These are phyloP conservation scores for Verruconis gallopava DNA, from an alignment of 2,329 filamentous ascomycete genomes.

Conservation along the genomic window DNA sequence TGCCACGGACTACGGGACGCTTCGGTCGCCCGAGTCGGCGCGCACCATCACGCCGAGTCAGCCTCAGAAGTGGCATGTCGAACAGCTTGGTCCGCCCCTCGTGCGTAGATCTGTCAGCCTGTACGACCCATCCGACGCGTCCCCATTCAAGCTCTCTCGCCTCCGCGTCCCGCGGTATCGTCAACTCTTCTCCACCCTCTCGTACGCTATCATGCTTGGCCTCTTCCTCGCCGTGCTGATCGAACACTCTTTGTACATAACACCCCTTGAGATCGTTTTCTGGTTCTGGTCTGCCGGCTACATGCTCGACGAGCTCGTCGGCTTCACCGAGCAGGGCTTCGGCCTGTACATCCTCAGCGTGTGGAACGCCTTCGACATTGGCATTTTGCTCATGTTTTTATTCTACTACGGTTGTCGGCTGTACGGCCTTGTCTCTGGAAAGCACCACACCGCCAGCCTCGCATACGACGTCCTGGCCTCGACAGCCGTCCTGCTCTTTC, in stretches of 20 bases:
- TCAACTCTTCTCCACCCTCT: slow-evolving; percentile 78
- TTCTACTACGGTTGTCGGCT: slow-evolving; percentile 82
- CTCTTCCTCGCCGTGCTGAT: slow-evolving; percentile 74
- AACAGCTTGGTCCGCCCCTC: slow-evolving; percentile 20
- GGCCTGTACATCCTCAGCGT: slow-evolving; percentile 95
- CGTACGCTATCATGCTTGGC: slow-evolving; percentile 70
- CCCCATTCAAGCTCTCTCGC: slow-evolving; percentile 79
- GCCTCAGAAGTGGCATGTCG: slow-evolving; percentile 3
- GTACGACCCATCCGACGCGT: slow-evolving; percentile 84
- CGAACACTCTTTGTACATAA: slow-evolving; percentile 66
- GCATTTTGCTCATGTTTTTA: slow-evolving; percentile 73
- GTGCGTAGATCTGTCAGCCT: slow-evolving; percentile 65
- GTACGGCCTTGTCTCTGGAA: slow-evolving; percentile 65
- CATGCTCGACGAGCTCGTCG: slow-evolving; percentile 91
- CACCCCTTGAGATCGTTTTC: slow-evolving; percentile 72
- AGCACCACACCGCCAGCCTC: slow-evolving; percentile 61
- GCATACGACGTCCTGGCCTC: slow-evolving; percentile 91
- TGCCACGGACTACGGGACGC: slow-evolving; percentile 14
- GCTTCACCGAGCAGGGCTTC: slow-evolving; percentile 93
- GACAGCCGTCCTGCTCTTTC: slow-evolving; percentile 79
- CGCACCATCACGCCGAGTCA: slow-evolving; percentile 4
- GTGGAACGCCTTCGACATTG: slow-evolving; percentile 92
- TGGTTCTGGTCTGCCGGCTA: slow-evolving; percentile 98
- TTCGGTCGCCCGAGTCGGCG: slow-evolving; percentile 5
- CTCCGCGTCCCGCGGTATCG: slow-evolving; percentile 84